Percentiles rank a stretch among this genome's conserved stretches.
phyloP scores from a whole-genome alignment of 208 protist genomes.

The Leptomonas seymouri region DNA sequence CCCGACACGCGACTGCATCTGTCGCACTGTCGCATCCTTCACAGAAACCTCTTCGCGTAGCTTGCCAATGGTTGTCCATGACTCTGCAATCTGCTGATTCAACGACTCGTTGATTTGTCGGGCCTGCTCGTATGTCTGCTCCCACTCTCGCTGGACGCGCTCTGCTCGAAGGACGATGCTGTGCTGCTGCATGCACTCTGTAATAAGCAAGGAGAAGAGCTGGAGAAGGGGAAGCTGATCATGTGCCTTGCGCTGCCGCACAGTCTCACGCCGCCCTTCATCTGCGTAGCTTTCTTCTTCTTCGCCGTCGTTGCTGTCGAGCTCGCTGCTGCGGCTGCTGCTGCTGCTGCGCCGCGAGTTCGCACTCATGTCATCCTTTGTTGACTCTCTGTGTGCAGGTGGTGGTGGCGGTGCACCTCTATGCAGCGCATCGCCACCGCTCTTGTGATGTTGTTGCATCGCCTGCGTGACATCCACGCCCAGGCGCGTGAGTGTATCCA shows the following conservation, averaged over 20 bases:
- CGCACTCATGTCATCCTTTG: neutral
- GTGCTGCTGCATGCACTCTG: conserved; percentile 44
- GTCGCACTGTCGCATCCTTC: conserved; percentile 34
- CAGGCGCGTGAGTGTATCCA: conserved; percentile 33
- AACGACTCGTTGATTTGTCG: conserved; percentile 68
- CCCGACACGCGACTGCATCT: conserved; percentile 42
- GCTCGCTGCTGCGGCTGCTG: neutral
- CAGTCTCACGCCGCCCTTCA: neutral
- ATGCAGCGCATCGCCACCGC: neutral
- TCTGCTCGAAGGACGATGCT: conserved; percentile 21
- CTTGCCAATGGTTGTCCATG: conserved; percentile 54
- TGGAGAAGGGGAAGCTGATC: conserved; percentile 34
- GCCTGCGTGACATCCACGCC: conserved; percentile 27
- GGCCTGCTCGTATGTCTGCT: conserved; percentile 82
- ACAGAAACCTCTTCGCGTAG: conserved; percentile 65
- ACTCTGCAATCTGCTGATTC: conserved; percentile 65
- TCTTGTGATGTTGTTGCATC: neutral
- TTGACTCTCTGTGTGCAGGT: neutral
- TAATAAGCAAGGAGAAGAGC: conserved; percentile 41
- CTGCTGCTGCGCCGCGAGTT: neutral
- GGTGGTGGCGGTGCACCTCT: neutral
- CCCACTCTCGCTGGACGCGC: conserved; percentile 72
- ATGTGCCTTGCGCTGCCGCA: neutral
- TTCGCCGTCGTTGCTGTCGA: neutral
- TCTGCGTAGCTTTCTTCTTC: neutral